Conservation (phyloP, 257 asterid genomes). For the Striga asiatica region DNA sequence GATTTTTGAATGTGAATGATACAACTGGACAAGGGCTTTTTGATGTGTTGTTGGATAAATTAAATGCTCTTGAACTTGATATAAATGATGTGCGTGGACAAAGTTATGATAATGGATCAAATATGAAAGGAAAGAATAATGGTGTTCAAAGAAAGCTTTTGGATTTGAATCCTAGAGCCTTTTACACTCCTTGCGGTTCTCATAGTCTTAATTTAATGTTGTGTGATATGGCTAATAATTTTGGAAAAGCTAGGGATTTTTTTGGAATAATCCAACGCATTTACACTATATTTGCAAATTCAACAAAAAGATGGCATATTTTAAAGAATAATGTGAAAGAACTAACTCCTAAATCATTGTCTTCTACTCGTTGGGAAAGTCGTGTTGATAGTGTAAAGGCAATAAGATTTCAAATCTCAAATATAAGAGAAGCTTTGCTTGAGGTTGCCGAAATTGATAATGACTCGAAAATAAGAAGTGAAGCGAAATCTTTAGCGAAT, state of each 20-base stretch:
- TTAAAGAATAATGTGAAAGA: not conserved
- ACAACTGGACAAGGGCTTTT: too few relatives aligned
- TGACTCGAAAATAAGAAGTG: conserved; percentile 7
- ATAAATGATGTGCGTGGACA: not conserved
- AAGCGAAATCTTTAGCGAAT: not conserved
- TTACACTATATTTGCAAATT: not conserved
- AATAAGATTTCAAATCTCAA: not conserved
- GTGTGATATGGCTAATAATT: not conserved
- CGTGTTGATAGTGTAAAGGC: conserved; percentile 2
- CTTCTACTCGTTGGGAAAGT: conserved; percentile 1
- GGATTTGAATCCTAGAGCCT: not conserved
- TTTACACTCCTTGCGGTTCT: not conserved
- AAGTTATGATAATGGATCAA: not conserved
- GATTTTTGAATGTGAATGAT: too few relatives aligned
- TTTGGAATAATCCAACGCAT: not conserved
- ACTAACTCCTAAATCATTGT: conserved; percentile 2
- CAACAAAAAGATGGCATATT: not conserved
- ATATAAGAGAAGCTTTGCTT: not conserved
- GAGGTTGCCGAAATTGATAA: not conserved
- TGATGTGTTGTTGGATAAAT: too few relatives aligned
- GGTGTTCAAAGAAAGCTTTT: not conserved
- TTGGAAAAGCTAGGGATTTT: not conserved
- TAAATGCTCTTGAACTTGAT: too few relatives aligned
- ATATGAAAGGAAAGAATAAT: not conserved
- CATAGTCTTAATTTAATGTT: not conserved